phyloP scores from a whole-genome alignment of 148 eudicot genomes.

The Chenopodium suecicum region DNA sequence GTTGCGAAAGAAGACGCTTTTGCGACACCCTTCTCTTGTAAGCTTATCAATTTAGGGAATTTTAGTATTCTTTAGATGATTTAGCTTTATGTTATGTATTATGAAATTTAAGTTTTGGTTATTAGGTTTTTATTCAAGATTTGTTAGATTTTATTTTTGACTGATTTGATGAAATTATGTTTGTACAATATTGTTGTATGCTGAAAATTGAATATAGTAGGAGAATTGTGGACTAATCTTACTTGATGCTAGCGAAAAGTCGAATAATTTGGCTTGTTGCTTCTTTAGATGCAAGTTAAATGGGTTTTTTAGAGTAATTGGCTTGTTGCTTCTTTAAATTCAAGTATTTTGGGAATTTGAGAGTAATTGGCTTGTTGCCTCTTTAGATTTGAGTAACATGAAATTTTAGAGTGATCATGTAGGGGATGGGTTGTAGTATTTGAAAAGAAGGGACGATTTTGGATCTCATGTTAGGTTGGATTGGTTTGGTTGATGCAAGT shows the following conservation, averaged over 20 bases:
- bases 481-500: neutral
- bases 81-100: neutral
- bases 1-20: conserved; percentile 46
- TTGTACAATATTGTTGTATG: neutral
- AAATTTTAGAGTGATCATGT: neutral
- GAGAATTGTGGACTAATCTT: neutral
- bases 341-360: no score
- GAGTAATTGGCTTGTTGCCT: no score
- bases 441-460: neutral
- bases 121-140: neutral
- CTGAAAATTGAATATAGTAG: neutral
- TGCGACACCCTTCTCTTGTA: conserved; percentile 78
- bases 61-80: neutral
- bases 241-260: neutral
- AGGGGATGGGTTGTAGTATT: neutral
- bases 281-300: neutral
- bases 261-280: neutral
- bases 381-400: neutral
- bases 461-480: neutral
- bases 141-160: neutral
- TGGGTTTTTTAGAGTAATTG: neutral
- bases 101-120: neutral
- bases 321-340: no score
- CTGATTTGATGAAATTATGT: neutral
- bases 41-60: conserved; percentile 10